phyloP scores from a whole-genome alignment of 768 basidiomycete species.

The Rhodocollybia butyracea region DNA sequence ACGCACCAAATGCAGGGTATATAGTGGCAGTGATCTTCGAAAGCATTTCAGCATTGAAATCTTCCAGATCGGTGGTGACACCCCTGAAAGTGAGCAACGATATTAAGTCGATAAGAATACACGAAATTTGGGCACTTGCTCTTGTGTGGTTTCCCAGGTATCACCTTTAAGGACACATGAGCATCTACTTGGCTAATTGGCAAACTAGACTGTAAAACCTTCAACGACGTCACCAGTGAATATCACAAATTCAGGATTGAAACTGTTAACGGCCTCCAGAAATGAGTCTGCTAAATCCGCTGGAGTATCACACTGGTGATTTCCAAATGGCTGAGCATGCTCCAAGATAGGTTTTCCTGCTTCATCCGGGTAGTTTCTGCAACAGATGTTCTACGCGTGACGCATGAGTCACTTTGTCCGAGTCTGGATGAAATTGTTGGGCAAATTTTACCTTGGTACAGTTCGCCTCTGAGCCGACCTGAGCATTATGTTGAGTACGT shows the following conservation, averaged over 20 bases:
- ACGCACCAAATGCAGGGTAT: conserved; percentile 27
- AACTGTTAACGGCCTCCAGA: conserved; percentile 26
- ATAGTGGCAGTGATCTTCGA: conserved; percentile 21
- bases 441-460: conserved; percentile 26
- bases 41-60: conserved; percentile 26
- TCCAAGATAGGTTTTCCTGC: conserved; percentile 16
- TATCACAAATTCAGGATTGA: conserved; percentile 26
- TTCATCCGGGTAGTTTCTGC: conserved; percentile 25
- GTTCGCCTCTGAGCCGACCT: conserved; percentile 31
- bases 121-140: conserved; percentile 14
- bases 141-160: conserved; percentile 25
- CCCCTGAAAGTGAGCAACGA: conserved; percentile 12
- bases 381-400: conserved; percentile 26
- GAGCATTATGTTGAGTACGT: neutral
- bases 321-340: conserved; percentile 30
- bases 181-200: too few relatives aligned
- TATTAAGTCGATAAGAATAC: neutral
- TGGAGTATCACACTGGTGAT: conserved; percentile 33
- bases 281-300: conserved; percentile 31
- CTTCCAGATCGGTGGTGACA: conserved; percentile 24
- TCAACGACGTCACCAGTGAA: conserved; percentile 42
- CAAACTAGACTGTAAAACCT: too few relatives aligned
- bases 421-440: neutral
- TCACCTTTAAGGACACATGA: too few relatives aligned
- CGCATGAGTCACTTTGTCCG: neutral